Percentiles rank a stretch among this genome's conserved stretches.
Conservation (phyloP, 805 yeast species). For the Candida maris region DNA sequence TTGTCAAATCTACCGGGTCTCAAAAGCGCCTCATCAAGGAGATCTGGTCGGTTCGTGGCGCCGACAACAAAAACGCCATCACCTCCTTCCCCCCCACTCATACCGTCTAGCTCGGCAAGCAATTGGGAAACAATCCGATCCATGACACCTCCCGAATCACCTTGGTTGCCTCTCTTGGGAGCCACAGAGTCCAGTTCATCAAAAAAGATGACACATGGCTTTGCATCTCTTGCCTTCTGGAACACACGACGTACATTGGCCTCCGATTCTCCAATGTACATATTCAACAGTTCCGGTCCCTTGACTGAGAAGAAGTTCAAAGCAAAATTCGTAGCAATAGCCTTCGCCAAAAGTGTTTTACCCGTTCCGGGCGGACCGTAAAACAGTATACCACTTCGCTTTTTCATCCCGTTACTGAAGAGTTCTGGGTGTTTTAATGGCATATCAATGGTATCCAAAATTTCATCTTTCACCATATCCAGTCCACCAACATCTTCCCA, state of each 20-base stretch:
- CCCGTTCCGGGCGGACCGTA: constrained; percentile 99
- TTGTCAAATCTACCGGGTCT: constrained; percentile 96
- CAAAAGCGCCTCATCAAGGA: constrained; percentile 87
- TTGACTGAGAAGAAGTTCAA: constrained; percentile 93
- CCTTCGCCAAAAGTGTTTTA: constrained; percentile 91
- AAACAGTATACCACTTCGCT: constrained; percentile 88
- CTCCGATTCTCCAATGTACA: constrained; percentile 98
- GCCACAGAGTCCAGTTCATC: constrained; percentile 98
- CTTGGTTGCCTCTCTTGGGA: constrained; percentile 97
- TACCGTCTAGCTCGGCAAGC: constrained; percentile 92
- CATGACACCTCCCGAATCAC: constrained; percentile 99
- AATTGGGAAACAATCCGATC: constrained; percentile 95
- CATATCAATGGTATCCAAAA: constrained; percentile 92
- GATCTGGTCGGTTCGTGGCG: constrained; percentile 97
- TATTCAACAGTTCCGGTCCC: constrained; percentile 93
- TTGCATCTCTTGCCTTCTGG: constrained; percentile 92
- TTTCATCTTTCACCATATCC: constrained; percentile 85
- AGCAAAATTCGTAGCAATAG: constrained; percentile 93
- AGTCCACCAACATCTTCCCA: constrained; percentile 99
- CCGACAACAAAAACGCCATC: constrained; percentile 97
- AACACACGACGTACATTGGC: constrained; percentile 94
- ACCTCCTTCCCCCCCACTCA: constrained; percentile 75
- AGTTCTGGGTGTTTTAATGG: constrained; percentile 91
- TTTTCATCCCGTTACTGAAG: constrained; percentile 84
- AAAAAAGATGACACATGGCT: constrained; percentile 95